Evolutionary conservation across 306 rosid species (phyloP).

Genomic region (Corylus heterophylla): DNA sequence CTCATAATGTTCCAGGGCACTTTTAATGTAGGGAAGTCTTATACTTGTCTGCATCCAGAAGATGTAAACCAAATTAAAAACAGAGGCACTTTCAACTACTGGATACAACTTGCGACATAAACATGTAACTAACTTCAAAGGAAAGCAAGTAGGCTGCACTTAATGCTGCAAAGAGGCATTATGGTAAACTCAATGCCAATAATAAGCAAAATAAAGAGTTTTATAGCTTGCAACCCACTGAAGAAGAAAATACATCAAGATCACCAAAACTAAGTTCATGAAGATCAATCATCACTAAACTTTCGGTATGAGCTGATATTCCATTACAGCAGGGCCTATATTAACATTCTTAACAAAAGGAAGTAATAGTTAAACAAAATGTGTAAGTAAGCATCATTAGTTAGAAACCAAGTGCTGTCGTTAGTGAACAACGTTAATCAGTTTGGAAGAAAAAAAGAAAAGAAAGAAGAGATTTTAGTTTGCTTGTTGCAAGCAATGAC

Average conservation of each 20-base stretch:
- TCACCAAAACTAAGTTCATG: not conserved
- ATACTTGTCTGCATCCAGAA: slow-evolving; percentile 76
- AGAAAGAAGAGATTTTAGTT: not conserved
- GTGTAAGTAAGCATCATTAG: not conserved
- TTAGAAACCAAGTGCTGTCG: not conserved
- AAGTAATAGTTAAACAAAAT: not conserved
- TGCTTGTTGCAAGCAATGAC: slow-evolving; percentile 11
- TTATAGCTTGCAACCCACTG: not conserved
- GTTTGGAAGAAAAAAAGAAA: not conserved
- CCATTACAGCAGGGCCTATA: not conserved
- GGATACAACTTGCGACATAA: not conserved
- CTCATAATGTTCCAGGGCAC: slow-evolving; percentile 61
- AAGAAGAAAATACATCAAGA: not conserved
- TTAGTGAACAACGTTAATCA: not conserved
- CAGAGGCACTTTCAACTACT: slow-evolving; percentile 18
- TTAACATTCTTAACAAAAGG: not conserved
- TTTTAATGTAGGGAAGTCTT: slow-evolving; percentile 77
- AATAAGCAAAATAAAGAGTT: not conserved
- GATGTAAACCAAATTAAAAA: slow-evolving; percentile 26
- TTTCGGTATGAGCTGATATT: not conserved
- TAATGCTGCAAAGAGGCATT: slow-evolving; percentile 9
- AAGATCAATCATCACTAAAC: not conserved
- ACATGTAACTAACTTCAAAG: not conserved
- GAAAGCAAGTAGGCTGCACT: not conserved
- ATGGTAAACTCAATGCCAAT: not conserved